Base-by-base conservation (phyloP, 345 rosid species). In the Eucalyptus victrix region DNA sequence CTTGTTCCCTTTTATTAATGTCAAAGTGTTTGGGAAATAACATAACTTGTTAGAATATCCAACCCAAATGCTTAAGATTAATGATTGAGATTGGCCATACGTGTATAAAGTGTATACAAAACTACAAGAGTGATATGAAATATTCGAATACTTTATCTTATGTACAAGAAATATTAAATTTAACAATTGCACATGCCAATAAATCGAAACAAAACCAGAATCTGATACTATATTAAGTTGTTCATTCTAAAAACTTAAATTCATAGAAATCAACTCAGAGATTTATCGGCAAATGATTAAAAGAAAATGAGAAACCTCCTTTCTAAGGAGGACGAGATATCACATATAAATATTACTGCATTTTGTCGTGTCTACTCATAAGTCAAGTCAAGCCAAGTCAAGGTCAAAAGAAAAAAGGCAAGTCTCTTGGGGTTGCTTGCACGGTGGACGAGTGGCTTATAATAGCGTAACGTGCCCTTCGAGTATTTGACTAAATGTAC, bases 1-100 rank as follows among this genome's bases (percentile, higher is more conserved):
- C 69, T 28, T 30, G 17, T 62, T 62, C 34, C 9, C 34, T 13
- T 62, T 62, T 28, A 30, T 62, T 30, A 62, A 62, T 12, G 34
- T 62, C 9, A 28, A 62, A 30, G 8, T 62, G 5, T 4, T 15
- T 14, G n/a, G 17, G 5, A 62, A 62, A 62, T 30, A 62, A 30
- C 8, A 28, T 7, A 13, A 30, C 17, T 62, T 28, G 32, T 13
- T 62, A 62, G 34, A 62, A 62, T 62, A 18, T 62, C 18, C 9
- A 0, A 62, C 1, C 0, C 9, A 3, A 62, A 62, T 12, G 12
- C 17, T 62, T 62, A 2, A 30, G 5, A 30, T 62, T 62, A 62
- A 28, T 62, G 3, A 3, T 28, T 62, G 18, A 62, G 34, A 3
- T 6, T 0, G 3, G 28, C 32, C 12, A 60, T 3, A 19, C 6